Evolutionary conservation across 2,329 filamentous ascomycete species (phyloP).

Genomic region (Talaromyces amestolkiae): DNA sequence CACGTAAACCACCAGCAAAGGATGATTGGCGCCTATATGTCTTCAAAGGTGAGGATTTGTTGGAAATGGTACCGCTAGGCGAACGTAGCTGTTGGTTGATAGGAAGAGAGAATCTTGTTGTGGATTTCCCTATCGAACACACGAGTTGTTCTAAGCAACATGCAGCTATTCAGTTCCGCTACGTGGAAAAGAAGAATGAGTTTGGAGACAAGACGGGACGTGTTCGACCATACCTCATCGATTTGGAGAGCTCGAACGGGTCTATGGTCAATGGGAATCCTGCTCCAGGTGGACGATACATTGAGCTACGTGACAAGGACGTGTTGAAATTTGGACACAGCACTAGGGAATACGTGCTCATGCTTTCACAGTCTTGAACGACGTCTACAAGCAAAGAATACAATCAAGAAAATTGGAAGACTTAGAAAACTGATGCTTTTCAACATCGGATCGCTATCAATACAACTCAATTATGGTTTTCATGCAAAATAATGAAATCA

Average conservation of each 20-base stretch:
- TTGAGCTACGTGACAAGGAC: slow-evolving; percentile 86
- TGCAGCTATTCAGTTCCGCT: slow-evolving; percentile 88
- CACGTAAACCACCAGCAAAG: slow-evolving; percentile 76
- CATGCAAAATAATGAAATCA: background rate
- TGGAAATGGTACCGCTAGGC: slow-evolving; percentile 77
- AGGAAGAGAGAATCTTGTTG: slow-evolving; percentile 75
- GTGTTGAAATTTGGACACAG: slow-evolving; percentile 84
- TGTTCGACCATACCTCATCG: slow-evolving; percentile 85
- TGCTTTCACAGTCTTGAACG: slow-evolving; percentile 58
- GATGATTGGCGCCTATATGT: slow-evolving; percentile 87
- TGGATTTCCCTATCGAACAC: slow-evolving; percentile 81
- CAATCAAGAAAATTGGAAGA: background rate
- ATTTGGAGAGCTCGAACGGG: slow-evolving; percentile 90
- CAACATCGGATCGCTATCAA: slow-evolving; percentile 11
- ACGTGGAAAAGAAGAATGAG: slow-evolving; percentile 78
- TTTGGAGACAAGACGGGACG: slow-evolving; percentile 78
- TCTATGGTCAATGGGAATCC: slow-evolving; percentile 75
- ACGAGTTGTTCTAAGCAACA: slow-evolving; percentile 95
- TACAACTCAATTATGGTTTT: slow-evolving; percentile 6
- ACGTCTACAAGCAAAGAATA: background rate
- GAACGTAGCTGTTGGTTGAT: slow-evolving; percentile 85
- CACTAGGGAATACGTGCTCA: slow-evolving; percentile 90
- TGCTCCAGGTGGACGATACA: slow-evolving; percentile 72
- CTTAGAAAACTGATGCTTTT: background rate
- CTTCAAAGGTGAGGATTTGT: slow-evolving; percentile 77